Evolutionary conservation across 345 rosid species (phyloP), one percentile per base, ranked within the genome.

Genomic region (Eutrema heterophyllum): DNA sequence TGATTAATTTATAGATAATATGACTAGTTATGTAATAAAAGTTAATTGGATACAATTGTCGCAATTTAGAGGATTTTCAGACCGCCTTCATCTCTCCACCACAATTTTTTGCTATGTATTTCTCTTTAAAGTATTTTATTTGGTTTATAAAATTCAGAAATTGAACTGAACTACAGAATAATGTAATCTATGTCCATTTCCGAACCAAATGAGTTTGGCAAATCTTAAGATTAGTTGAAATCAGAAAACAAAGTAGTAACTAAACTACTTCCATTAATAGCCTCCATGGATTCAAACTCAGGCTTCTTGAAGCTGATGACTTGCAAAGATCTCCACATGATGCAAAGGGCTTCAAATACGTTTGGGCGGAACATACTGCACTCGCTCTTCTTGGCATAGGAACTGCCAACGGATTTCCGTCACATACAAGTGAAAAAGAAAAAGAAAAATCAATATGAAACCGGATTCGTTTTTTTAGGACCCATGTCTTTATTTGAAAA

Each of bases 341-440:
- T 32, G 30, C 46, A 61, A 24, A 41, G 11, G 51, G 73, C 49
- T 63, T 84, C 80, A 87, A 18, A 79, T 63, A 5, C 86, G 88
- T 80, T 90, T 88, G 1, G 93, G 98, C 5, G 92, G 89, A 45
- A 81, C 81, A 49, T 90, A 93, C 68, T 84, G 97, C 60, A 87
- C 90, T 1, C 82, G 79, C 61, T 67, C 90, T 27, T 93, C 97
- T 84, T 90, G 89, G 18, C 98, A 93, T 69, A 93, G 32, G 56
- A 77, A 77, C 97, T 90, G 49, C 90, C 78, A 81, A 13, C n/a
- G 35, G 60, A 51, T 70, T 18, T 6, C 32, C 70, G 3, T 4
- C 59, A 50, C 52, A 62, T 56, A 43, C 51, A 66, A 26, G 57
- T 13, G 10, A 26, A 32, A 40, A 39, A 18, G 11, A 9, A 54